A percentile compares a stretch with the other conserved stretches of the same genome.
phyloP scores from a whole-genome alignment of 1,139 yeast species.

The Pichia sp. region DNA sequence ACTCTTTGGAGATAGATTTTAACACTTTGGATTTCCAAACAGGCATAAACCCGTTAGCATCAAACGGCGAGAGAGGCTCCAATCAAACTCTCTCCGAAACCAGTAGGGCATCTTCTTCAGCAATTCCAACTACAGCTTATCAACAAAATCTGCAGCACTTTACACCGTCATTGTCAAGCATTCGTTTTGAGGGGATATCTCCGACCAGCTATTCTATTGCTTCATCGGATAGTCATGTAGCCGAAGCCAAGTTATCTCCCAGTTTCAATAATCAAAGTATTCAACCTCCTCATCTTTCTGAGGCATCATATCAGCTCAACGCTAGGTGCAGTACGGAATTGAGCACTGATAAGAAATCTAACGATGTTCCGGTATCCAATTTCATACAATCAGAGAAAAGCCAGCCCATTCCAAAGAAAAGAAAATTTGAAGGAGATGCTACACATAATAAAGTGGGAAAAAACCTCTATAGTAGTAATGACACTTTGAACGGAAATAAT shows the following conservation, averaged over 20 bases:
- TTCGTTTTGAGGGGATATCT: constrained; percentile 22
- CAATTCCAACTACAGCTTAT: not conserved
- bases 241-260: not conserved
- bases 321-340: not conserved
- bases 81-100: not conserved
- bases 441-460: not conserved
- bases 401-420: not conserved
- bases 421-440: not conserved
- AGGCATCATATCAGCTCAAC: not conserved
- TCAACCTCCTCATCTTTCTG: not conserved
- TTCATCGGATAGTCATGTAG: constrained; percentile 13
- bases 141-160: not conserved
- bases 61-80: not conserved
- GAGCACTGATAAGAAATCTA: not conserved
- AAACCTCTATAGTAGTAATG: not conserved
- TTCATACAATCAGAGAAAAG: not conserved
- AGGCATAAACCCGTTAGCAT: not conserved
- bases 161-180: constrained; percentile 6
- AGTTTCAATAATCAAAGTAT: not conserved
- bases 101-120: not conserved
- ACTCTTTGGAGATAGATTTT: constrained; percentile 27
- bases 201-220: constrained; percentile 25
- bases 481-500: not conserved
- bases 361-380: not conserved
- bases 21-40: constrained; percentile 12